A percentile compares a stretch with the other conserved stretches of the same genome.
Evolutionary conservation across 202 grass and related monocot genomes (phyloP).

Genomic region (Carex sylvatica): DNA sequence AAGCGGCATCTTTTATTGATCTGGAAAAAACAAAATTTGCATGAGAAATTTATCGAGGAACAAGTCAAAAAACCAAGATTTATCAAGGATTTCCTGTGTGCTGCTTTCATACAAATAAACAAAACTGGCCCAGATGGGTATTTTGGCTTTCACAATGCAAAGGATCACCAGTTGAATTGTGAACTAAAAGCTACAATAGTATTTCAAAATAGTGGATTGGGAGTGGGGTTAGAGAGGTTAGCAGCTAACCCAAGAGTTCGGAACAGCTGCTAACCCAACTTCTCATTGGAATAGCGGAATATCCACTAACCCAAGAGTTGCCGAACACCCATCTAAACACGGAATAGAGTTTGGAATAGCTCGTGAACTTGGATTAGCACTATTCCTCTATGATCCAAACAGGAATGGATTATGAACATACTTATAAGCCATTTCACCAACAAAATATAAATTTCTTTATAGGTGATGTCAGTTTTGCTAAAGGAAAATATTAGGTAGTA

Average conservation of each 20-base stretch:
- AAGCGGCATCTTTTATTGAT: slow-evolving; percentile 91
- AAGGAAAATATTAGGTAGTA: neutral
- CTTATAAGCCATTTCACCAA: neutral
- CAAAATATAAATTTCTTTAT: neutral
- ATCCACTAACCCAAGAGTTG: no score
- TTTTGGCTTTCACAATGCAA: neutral
- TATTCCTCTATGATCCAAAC: no score
- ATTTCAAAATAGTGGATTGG: neutral
- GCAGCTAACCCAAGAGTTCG: no score
- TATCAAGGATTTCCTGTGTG: neutral
- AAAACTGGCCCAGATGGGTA: neutral
- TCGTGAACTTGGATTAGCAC: no score
- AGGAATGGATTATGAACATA: neutral
- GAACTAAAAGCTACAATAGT: neutral
- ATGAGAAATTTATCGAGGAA: neutral
- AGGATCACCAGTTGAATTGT: neutral
- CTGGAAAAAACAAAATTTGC: slow-evolving; percentile 27
- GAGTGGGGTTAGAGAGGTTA: no score
- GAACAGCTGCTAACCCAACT: no score
- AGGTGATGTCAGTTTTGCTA: neutral
- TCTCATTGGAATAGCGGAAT: no score
- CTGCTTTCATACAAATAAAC: neutral
- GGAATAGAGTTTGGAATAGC: no score
- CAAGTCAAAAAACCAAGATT: neutral
- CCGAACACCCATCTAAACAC: no score